These are phyloP conservation scores for Pseudocercospora eumusae DNA, from an alignment of 2,329 filamentous ascomycete species.

Conservation along the genomic window DNA sequence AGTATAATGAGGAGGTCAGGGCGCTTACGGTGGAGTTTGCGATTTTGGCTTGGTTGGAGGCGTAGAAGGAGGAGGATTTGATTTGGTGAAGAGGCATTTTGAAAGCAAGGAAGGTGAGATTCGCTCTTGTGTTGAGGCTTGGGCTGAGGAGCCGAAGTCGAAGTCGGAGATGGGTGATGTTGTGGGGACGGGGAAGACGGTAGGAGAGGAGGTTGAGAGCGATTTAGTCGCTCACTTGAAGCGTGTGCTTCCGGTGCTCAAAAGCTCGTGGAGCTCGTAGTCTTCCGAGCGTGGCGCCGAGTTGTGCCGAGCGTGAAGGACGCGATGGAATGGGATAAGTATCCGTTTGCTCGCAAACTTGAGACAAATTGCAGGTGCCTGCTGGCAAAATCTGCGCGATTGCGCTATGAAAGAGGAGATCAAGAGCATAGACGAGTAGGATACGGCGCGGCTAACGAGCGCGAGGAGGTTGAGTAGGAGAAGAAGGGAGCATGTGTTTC, in stretches of 20 bases:
- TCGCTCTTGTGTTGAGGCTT: slow-evolving; percentile 11
- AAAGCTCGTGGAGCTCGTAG: not conserved
- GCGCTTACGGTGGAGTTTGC: not conserved
- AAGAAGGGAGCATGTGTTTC: no score
- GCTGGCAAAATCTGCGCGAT: no score
- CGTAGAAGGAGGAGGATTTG: not conserved
- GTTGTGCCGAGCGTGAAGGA: not conserved
- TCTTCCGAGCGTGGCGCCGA: not conserved
- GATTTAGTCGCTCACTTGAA: not conserved
- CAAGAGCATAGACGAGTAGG: no score
- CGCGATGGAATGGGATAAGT: not conserved
- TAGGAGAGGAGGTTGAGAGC: not conserved
- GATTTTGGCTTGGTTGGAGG: not conserved
- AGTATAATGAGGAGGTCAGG: not conserved
- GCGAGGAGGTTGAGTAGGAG: no score
- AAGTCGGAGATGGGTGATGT: not conserved
- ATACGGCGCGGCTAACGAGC: no score
- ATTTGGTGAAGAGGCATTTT: slow-evolving; percentile 24
- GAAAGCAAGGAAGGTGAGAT: slow-evolving; percentile 15
- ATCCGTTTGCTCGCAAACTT: no score
- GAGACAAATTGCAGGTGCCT: no score
- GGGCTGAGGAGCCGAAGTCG: slow-evolving; percentile 6
- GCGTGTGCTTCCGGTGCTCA: not conserved
- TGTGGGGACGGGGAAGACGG: not conserved
- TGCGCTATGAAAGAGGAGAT: no score